Evolutionary conservation across 2,329 filamentous ascomycete species (phyloP).

Genomic region (Neocatenulostroma microsporum): DNA sequence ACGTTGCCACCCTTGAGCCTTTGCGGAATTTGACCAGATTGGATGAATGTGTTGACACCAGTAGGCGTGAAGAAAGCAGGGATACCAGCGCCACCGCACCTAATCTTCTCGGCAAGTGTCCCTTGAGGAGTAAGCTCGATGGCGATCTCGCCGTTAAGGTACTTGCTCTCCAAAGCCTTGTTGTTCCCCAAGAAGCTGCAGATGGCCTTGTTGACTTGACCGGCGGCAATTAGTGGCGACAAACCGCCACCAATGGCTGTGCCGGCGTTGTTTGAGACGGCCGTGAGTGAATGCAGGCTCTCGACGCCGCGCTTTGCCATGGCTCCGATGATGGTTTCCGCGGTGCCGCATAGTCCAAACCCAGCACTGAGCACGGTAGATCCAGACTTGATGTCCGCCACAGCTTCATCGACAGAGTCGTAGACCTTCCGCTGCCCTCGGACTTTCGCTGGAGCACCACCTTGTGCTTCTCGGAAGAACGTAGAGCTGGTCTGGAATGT

Average conservation of each 20-base stretch:
- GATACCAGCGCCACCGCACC: constrained; percentile 67
- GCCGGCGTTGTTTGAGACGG: constrained; percentile 75
- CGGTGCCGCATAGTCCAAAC: constrained; percentile 72
- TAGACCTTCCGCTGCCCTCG: constrained; percentile 15
- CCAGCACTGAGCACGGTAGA: constrained; percentile 67
- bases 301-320: constrained; percentile 53
- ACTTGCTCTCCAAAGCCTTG: constrained; percentile 66
- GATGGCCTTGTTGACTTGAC: constrained; percentile 64
- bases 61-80: constrained; percentile 76
- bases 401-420: constrained; percentile 55
- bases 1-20: constrained; percentile 54
- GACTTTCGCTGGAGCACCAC: neutral
- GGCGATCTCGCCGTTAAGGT: constrained; percentile 64
- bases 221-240: constrained; percentile 58
- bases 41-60: constrained; percentile 56
- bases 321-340: constrained; percentile 64
- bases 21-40: constrained; percentile 61
- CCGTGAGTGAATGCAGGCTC: constrained; percentile 58
- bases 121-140: constrained; percentile 72
- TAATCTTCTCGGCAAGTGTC: constrained; percentile 62
- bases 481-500: constrained; percentile 14
- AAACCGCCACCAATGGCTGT: constrained; percentile 62
- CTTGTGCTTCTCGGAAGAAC: constrained; percentile 12
- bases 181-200: constrained; percentile 71
- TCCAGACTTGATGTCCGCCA: constrained; percentile 62